phyloP scores from a whole-genome alignment of 2,329 filamentous ascomycete genomes.

The Stachybotrys chartarum region DNA sequence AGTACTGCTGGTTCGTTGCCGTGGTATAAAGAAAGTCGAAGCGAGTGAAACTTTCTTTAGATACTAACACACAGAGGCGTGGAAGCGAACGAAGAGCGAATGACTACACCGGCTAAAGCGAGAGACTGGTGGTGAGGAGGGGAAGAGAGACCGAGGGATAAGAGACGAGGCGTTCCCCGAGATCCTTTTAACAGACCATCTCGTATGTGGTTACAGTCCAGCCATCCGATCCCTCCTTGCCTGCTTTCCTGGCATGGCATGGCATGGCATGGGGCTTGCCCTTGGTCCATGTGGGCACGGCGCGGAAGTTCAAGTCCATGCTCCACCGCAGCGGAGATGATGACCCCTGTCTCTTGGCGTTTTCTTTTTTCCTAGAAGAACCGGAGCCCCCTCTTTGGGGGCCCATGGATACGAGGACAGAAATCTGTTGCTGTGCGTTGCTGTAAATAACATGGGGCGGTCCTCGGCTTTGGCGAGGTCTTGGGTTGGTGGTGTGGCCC shows the following conservation, averaged over 20 bases:
- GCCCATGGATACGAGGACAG: background rate
- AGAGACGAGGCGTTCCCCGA: background rate
- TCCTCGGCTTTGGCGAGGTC: background rate
- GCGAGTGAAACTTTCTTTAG: background rate
- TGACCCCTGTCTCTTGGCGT: background rate
- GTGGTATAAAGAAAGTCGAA: background rate
- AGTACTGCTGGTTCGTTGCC: background rate
- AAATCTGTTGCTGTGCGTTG: background rate
- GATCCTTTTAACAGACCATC: background rate
- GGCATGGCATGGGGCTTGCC: no score
- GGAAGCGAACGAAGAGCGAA: background rate
- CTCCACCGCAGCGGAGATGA: background rate
- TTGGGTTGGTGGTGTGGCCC: background rate
- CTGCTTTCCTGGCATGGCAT: background rate
- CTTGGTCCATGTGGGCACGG: background rate
- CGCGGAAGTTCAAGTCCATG: background rate
- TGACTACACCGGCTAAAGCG: background rate
- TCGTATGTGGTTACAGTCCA: background rate
- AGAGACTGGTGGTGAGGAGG: conserved; percentile 1
- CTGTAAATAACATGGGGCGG: background rate
- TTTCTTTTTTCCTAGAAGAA: no score
- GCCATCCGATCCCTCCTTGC: background rate
- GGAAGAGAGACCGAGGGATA: background rate
- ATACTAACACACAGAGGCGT: background rate
- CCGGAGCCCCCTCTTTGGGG: background rate